phyloP scores from a whole-genome alignment of 1,284 basidiomycete species.

The Schizopora paradoxa region DNA sequence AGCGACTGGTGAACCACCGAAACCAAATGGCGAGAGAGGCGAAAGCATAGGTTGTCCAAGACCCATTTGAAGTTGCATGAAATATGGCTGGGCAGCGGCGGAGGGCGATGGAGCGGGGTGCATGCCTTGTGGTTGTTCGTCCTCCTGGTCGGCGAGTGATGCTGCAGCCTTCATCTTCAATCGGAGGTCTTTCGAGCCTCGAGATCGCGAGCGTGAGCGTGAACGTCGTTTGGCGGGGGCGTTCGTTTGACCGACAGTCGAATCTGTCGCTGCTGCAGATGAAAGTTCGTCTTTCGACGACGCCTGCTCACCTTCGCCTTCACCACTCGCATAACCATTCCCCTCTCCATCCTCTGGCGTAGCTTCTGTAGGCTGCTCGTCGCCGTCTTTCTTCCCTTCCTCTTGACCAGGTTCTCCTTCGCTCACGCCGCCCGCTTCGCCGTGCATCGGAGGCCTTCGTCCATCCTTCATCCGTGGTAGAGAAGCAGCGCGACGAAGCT shows the following conservation, averaged over 20 bases:
- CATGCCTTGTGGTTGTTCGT: slow-evolving; percentile 10
- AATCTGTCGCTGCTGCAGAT: slow-evolving; percentile 25
- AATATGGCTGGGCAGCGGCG: slow-evolving; percentile 9
- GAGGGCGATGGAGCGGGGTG: slow-evolving; percentile 10
- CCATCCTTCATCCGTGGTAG: slow-evolving; percentile 85
- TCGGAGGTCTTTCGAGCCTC: slow-evolving; percentile 69
- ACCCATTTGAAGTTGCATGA: slow-evolving; percentile 28
- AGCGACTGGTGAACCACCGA: neutral
- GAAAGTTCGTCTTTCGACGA: slow-evolving; percentile 4
- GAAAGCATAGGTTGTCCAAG: slow-evolving; percentile 2
- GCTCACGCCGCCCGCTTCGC: slow-evolving; percentile 57
- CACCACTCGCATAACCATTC: slow-evolving; percentile 3
- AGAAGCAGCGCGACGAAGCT: slow-evolving; percentile 84
- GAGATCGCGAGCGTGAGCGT: slow-evolving; percentile 68
- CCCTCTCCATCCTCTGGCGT: slow-evolving; percentile 23
- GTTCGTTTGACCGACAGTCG: slow-evolving; percentile 27
- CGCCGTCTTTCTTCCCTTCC: slow-evolving; percentile 27
- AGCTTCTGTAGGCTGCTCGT: slow-evolving; percentile 20
- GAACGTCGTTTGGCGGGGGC: slow-evolving; percentile 55
- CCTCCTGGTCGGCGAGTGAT: slow-evolving; percentile 8
- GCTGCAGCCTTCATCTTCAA: slow-evolving; percentile 34
- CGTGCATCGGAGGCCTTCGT: slow-evolving; percentile 75
- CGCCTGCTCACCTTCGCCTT: slow-evolving; percentile 24
- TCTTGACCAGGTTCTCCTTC: slow-evolving; percentile 61
- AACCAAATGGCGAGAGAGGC: slow-evolving; percentile 12